phyloP scores from a whole-genome alignment of 768 basidiomycete genomes.

The Hygrophoropsis aurantiaca region DNA sequence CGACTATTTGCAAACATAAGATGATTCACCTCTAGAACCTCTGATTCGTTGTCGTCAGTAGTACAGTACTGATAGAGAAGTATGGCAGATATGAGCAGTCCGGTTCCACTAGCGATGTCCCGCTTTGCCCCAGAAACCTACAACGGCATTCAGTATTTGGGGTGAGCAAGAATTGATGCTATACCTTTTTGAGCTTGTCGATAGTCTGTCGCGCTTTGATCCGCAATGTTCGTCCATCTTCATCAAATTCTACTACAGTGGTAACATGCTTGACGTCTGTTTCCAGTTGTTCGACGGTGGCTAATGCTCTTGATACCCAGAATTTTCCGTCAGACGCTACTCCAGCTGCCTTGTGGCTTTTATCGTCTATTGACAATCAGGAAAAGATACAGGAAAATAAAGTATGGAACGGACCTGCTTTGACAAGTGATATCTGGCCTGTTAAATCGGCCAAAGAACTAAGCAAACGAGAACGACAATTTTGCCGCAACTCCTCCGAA shows the following conservation, averaged over 20 bases:
- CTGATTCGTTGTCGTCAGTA: constrained; percentile 47
- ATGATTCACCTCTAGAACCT: constrained; percentile 58
- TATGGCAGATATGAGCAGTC: constrained; percentile 68
- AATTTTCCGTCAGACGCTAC: constrained; percentile 72
- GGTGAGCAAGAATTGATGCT: too few species aligned
- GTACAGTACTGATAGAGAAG: constrained; percentile 73
- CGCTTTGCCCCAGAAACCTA: constrained; percentile 15
- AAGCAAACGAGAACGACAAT: constrained; percentile 70
- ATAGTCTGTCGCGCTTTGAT: constrained; percentile 44
- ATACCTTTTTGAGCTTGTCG: constrained; percentile 46
- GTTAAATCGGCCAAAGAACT: constrained; percentile 74
- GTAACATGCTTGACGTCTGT: constrained; percentile 69
- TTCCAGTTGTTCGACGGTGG: constrained; percentile 55
- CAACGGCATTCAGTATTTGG: not conserved
- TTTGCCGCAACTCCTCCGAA: constrained; percentile 67
- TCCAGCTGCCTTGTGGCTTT: constrained; percentile 53
- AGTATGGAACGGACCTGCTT: constrained; percentile 42
- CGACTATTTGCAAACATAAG: not conserved
- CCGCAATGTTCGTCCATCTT: constrained; percentile 50
- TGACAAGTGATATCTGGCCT: constrained; percentile 49
- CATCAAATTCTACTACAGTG: constrained; percentile 49
- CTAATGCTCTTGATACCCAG: constrained; percentile 72
- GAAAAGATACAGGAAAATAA: not conserved
- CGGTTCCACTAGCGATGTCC: constrained; percentile 56
- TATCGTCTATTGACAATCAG: constrained; percentile 35